Conservation (phyloP, 1,284 basidiomycete species). For the Mixia osmundae region DNA sequence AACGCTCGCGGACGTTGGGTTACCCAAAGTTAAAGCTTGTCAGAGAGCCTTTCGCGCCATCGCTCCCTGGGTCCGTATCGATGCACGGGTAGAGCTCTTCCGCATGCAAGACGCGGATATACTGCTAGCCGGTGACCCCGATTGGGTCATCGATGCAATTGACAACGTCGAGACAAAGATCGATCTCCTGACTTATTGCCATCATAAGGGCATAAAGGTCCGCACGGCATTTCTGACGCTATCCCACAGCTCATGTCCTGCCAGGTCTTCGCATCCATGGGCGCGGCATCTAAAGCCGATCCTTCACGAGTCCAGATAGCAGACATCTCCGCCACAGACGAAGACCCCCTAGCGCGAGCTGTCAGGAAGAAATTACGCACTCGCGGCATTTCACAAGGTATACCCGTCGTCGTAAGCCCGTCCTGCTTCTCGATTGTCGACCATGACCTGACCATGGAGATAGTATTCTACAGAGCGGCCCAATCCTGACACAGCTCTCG, state of each 20-base stretch:
- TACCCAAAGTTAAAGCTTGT: slow-evolving; percentile 70
- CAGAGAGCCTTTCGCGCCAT: slow-evolving; percentile 47
- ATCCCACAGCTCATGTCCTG: slow-evolving; percentile 43
- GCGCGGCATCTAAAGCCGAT: slow-evolving; percentile 87
- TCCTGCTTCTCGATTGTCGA: not conserved
- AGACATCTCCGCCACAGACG: slow-evolving; percentile 76
- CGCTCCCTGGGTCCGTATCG: slow-evolving; percentile 45
- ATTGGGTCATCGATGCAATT: slow-evolving; percentile 88
- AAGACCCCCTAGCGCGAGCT: slow-evolving; percentile 80
- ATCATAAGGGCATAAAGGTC: too few relatives aligned
- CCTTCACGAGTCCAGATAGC: slow-evolving; percentile 80
- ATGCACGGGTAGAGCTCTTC: slow-evolving; percentile 46
- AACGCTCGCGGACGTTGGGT: slow-evolving; percentile 71
- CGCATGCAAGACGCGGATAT: slow-evolving; percentile 46
- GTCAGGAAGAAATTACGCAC: slow-evolving; percentile 58
- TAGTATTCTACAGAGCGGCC: slow-evolving; percentile 83
- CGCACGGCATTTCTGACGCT: not conserved
- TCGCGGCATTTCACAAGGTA: slow-evolving; percentile 14
- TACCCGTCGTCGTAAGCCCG: slow-evolving; percentile 17
- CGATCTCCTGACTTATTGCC: slow-evolving; percentile 5
- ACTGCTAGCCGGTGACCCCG: slow-evolving; percentile 43
- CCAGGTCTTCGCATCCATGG: slow-evolving; percentile 91
- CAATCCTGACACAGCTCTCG: slow-evolving; percentile 49
- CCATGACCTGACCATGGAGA: not conserved
- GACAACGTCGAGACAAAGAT: slow-evolving; percentile 85